These are phyloP conservation scores for Henckelia pumila DNA, from an alignment of 257 asterid genomes.

Conservation along the genomic window DNA sequence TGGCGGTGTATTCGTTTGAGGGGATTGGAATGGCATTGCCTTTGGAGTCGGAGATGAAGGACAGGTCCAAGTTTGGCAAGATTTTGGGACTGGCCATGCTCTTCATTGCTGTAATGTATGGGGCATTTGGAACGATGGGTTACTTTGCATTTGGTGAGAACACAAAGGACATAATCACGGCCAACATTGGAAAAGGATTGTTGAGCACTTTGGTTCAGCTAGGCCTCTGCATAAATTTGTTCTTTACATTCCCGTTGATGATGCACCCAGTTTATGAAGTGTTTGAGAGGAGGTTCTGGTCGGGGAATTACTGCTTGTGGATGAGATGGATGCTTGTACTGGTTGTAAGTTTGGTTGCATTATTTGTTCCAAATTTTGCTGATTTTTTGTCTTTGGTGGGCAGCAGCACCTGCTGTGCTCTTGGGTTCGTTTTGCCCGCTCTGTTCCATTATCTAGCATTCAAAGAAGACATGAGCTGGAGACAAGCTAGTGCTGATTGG, in stretches of 20 bases:
- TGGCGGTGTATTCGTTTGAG: slow-evolving; percentile 82
- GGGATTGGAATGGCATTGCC: slow-evolving; percentile 91
- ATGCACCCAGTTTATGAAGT: slow-evolving; percentile 93
- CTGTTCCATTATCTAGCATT: slow-evolving; percentile 62
- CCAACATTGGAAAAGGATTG: slow-evolving; percentile 71
- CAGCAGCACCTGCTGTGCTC: slow-evolving; percentile 78
- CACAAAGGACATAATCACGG: slow-evolving; percentile 75
- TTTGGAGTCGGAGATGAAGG: slow-evolving; percentile 72
- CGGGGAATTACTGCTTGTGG: slow-evolving; percentile 74
- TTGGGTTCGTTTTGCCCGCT: slow-evolving; percentile 77
- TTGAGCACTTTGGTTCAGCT: slow-evolving; percentile 65
- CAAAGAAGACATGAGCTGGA: slow-evolving; percentile 54
- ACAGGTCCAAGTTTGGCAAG: slow-evolving; percentile 60
- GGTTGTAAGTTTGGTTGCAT: slow-evolving; percentile 53
- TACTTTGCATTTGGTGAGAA: slow-evolving; percentile 77
- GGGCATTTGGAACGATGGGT: slow-evolving; percentile 64
- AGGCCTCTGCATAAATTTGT: slow-evolving; percentile 64
- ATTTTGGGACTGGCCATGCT: slow-evolving; percentile 58
- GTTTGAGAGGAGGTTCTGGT: slow-evolving; percentile 77
- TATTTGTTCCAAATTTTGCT: slow-evolving; percentile 74
- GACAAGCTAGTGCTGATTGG: slow-evolving; percentile 36
- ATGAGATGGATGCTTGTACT: slow-evolving; percentile 67
- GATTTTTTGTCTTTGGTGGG: slow-evolving; percentile 88
- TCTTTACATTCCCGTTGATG: slow-evolving; percentile 77
- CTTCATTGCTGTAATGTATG: slow-evolving; percentile 68